Evolutionary conservation across 805 yeast species (phyloP).

Genomic region (Cyberlindnera misumaiensis): DNA sequence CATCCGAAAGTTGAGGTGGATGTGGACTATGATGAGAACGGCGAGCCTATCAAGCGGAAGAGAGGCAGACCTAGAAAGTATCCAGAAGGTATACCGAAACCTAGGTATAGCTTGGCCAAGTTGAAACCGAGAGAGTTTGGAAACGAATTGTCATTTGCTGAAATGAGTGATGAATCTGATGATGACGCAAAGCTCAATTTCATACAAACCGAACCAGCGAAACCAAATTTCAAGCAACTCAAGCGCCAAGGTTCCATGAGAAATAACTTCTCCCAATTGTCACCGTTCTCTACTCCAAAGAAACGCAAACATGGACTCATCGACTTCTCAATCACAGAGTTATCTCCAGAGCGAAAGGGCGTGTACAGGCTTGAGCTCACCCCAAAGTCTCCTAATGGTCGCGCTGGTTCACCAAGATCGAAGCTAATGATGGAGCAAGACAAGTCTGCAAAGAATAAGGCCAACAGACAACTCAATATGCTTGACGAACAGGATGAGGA

Average conservation of each 20-base stretch:
- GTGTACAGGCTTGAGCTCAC: constrained; percentile 6
- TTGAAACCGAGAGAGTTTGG: not conserved
- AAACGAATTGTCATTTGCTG: not conserved
- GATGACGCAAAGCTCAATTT: not conserved
- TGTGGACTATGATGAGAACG: too few species aligned
- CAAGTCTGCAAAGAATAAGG: constrained; percentile 42
- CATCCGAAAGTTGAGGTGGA: too few species aligned
- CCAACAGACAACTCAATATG: constrained; percentile 27
- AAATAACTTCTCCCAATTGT: constrained; percentile 9
- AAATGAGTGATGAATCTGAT: not conserved
- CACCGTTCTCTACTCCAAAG: constrained; percentile 25
- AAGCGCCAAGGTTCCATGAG: not conserved
- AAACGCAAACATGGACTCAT: constrained; percentile 23
- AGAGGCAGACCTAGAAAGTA: constrained; percentile 4
- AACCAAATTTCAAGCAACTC: too few species aligned
- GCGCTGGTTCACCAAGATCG: constrained; percentile 39
- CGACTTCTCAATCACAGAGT: constrained; percentile 9
- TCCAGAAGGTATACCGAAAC: not conserved
- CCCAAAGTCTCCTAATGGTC: constrained; percentile 34
- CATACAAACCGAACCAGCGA: not conserved
- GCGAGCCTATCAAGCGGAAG: constrained; percentile 1
- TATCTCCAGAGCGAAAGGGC: constrained; percentile 30
- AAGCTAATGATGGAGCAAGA: constrained; percentile 25
- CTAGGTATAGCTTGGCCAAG: not conserved
- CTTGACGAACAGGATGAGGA: constrained; percentile 10